Percentiles rank a stretch among this genome's conserved stretches.
Evolutionary conservation across 1,139 yeast genomes (phyloP).

Genomic region (Arxiozyma heterogenica): DNA sequence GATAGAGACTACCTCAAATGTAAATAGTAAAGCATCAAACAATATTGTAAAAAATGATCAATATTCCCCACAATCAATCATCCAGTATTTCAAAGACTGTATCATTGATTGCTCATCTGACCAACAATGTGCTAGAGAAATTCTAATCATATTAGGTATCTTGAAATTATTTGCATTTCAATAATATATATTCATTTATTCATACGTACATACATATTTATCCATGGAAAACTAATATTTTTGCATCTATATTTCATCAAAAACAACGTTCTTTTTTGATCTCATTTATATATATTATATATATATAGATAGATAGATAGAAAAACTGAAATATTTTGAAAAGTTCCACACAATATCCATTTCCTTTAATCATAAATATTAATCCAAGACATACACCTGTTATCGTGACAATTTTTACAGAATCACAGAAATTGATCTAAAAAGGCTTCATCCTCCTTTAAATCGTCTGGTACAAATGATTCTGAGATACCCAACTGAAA

Average conservation of each 20-base stretch:
- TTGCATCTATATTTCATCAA: background rate
- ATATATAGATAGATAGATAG: background rate
- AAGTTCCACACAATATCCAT: too few relatives aligned
- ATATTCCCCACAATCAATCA: slow-evolving; percentile 1
- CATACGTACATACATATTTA: background rate
- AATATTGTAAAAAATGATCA: background rate
- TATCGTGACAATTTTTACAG: slow-evolving; percentile 29
- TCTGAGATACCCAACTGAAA: background rate
- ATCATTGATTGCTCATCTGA: slow-evolving; percentile 16
- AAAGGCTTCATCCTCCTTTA: slow-evolving; percentile 24
- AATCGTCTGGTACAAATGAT: slow-evolving; percentile 15
- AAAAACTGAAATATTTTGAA: background rate
- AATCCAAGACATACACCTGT: background rate
- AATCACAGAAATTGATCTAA: slow-evolving; percentile 19
- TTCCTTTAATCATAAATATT: background rate
- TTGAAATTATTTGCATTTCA: slow-evolving; percentile 13
- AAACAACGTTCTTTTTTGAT: too few relatives aligned
- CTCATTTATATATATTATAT: too few relatives aligned
- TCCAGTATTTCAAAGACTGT: slow-evolving; percentile 18
- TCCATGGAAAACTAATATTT: background rate
- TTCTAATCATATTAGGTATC: slow-evolving; percentile 19
- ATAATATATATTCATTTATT: background rate
- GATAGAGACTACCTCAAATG: too few relatives aligned
- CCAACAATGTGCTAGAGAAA: slow-evolving; percentile 18
- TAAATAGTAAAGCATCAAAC: too few relatives aligned